A percentile compares a stretch with the other conserved stretches of the same genome.
phyloP scores from a whole-genome alignment of 2,329 filamentous ascomycete genomes.

The Myotisia sp. region DNA sequence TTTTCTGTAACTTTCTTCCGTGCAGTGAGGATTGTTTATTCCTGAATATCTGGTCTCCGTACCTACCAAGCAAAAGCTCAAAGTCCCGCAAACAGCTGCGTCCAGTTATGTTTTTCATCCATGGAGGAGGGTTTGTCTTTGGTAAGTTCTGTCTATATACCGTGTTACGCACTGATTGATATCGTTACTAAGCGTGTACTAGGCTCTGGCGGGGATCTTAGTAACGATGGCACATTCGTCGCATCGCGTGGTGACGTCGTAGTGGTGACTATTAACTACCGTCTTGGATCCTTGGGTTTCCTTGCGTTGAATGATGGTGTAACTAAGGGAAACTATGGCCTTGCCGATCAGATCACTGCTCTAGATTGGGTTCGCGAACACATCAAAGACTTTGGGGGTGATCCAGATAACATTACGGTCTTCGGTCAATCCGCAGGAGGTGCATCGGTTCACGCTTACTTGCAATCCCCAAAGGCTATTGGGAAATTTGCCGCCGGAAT shows the following conservation, averaged over 20 bases:
- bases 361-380: constrained; percentile 29
- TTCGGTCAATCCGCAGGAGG: constrained; percentile 38
- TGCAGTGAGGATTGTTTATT: constrained; percentile 8
- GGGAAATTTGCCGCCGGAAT: constrained; percentile 12
- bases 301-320: constrained; percentile 23
- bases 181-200: not conserved
- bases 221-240: constrained; percentile 24
- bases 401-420: constrained; percentile 26
- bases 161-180: not conserved
- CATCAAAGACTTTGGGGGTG: constrained; percentile 30
- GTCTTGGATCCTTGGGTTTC: constrained; percentile 34
- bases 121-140: constrained; percentile 3
- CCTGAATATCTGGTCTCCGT: constrained; percentile 4
- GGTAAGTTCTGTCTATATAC: not conserved
- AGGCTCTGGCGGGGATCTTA: constrained; percentile 5
- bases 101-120: constrained; percentile 4
- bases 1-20: not conserved
- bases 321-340: constrained; percentile 21
- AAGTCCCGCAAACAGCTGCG: not conserved
- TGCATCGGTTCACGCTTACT: constrained; percentile 10
- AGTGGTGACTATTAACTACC: constrained; percentile 35
- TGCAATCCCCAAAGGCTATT: constrained; percentile 12
- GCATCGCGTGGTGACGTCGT: constrained; percentile 27
- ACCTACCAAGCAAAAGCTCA: not conserved
- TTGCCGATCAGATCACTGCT: constrained; percentile 35